A percentile compares a stretch with the other conserved stretches of the same genome.
These are phyloP conservation scores for Peronospora belbahrii DNA, from an alignment of 352 stramenopile genomes.

Conservation along the genomic window DNA sequence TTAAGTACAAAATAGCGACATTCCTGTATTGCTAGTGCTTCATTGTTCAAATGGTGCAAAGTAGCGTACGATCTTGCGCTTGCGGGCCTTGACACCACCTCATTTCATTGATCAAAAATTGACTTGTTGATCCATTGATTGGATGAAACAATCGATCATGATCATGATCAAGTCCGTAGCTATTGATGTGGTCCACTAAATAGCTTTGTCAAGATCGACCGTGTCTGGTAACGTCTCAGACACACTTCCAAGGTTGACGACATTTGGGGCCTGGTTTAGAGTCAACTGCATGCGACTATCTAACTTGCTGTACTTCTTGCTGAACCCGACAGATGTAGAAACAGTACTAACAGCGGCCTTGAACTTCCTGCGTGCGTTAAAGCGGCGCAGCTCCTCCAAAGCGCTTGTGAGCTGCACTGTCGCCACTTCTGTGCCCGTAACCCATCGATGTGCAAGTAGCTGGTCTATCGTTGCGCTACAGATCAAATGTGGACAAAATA, in stretches of 20 bases:
- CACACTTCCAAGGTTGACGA: constrained; percentile 8
- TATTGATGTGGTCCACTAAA: constrained; percentile 12
- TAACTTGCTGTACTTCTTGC: constrained; percentile 68
- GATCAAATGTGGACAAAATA: constrained; percentile 2
- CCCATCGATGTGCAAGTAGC: constrained; percentile 87
- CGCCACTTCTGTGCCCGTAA: constrained; percentile 72
- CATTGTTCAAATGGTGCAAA: constrained; percentile 64
- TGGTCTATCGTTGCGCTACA: constrained; percentile 71
- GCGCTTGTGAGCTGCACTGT: constrained; percentile 89
- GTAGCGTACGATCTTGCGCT: constrained; percentile 62
- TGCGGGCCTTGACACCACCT: constrained; percentile 24
- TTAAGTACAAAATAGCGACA: constrained; percentile 45
- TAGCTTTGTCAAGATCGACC: constrained; percentile 22
- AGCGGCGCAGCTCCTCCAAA: constrained; percentile 87
- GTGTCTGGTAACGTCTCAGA: constrained; percentile 18
- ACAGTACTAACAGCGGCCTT: constrained; percentile 89
- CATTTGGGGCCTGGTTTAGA: constrained; percentile 7
- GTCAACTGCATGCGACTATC: constrained; percentile 33
- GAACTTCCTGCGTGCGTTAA: constrained; percentile 93
- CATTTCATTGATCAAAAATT: constrained; percentile 4
- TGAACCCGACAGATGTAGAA: constrained; percentile 57
- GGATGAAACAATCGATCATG: constrained; percentile 21
- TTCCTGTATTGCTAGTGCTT: constrained; percentile 43
- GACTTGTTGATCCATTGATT: constrained; percentile 12
- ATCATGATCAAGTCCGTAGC: constrained; percentile 13